Percentiles rank a stretch among this genome's conserved stretches.
Conservation (phyloP, 176 grass and related monocot genomes). For the Pontederia crassipes region DNA sequence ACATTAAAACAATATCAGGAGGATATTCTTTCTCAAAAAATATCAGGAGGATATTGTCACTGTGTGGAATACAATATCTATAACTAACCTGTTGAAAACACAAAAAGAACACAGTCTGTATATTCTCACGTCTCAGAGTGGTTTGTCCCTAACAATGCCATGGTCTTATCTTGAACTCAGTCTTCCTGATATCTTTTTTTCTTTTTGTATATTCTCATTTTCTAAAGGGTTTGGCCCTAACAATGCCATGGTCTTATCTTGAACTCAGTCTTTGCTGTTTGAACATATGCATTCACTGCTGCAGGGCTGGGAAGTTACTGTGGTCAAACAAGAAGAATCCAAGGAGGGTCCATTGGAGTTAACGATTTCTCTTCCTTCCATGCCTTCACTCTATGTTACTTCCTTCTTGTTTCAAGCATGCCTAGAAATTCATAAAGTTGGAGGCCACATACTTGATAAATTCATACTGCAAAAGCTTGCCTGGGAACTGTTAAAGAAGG, state of each 20-base stretch:
- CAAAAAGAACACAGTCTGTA: too few relatives aligned
- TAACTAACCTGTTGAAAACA: too few relatives aligned
- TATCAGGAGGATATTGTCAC: too few relatives aligned
- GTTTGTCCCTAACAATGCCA: too few relatives aligned
- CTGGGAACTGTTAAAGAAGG: slow-evolving; percentile 79
- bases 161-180: not conserved
- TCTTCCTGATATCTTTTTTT: not conserved
- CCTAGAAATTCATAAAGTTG: slow-evolving; percentile 91
- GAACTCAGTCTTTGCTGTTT: slow-evolving; percentile 11
- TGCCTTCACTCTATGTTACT: slow-evolving; percentile 90
- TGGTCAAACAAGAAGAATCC: slow-evolving; percentile 89
- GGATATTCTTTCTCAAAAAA: too few relatives aligned
- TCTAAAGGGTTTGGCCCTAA: too few relatives aligned
- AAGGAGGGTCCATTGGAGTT: slow-evolving; percentile 68
- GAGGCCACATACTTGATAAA: slow-evolving; percentile 91
- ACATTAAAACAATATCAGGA: too few relatives aligned
- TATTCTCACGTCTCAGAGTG: too few relatives aligned
- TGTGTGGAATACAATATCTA: too few relatives aligned
- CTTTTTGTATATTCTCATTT: not conserved
- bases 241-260: too few relatives aligned
- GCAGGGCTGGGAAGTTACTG: slow-evolving; percentile 93
- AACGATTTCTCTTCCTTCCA: slow-evolving; percentile 88
- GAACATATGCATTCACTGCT: slow-evolving; percentile 23
- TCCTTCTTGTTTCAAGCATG: slow-evolving; percentile 95
- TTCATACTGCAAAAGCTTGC: slow-evolving; percentile 78